phyloP scores from a whole-genome alignment of 257 asterid species.

The Lavandula angustifolia region DNA sequence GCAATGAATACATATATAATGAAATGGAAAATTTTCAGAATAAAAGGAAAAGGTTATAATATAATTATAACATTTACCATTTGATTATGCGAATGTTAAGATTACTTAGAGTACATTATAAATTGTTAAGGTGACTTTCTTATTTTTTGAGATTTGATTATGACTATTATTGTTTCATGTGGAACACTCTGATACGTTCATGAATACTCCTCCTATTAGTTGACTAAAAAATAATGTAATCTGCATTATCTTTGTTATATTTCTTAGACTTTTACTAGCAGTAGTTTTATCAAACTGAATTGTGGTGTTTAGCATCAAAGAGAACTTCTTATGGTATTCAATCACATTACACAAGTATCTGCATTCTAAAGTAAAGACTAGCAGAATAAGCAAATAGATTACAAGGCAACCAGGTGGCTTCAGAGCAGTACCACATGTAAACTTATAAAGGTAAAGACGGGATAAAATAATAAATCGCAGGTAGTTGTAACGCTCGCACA shows the following conservation, averaged over 20 bases:
- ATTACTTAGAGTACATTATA: not conserved
- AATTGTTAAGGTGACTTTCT: not conserved
- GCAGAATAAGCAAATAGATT: constrained; percentile 5
- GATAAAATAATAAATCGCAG: not conserved
- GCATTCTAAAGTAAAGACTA: not conserved
- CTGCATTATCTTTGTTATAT: not conserved
- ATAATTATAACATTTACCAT: not conserved
- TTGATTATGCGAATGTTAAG: not conserved
- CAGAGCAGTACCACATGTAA: constrained; percentile 13
- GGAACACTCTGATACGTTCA: not conserved
- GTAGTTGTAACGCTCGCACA: constrained; percentile 32
- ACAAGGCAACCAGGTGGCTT: constrained; percentile 24
- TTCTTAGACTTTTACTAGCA: not conserved
- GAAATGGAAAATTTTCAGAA: not conserved
- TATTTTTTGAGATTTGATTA: constrained; percentile 4
- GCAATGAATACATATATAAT: not conserved
- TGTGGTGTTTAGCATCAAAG: constrained; percentile 3
- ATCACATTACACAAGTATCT: not conserved
- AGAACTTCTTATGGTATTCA: not conserved
- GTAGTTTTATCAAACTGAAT: not conserved
- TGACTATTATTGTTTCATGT: not conserved
- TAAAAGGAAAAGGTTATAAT: not conserved
- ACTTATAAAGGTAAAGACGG: constrained; percentile 1
- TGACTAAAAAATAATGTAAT: not conserved
- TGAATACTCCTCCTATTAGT: constrained; percentile 9